These are phyloP conservation scores for Pulicaria dysenterica DNA, from an alignment of 129 eudicot species.

Conservation along the genomic window DNA sequence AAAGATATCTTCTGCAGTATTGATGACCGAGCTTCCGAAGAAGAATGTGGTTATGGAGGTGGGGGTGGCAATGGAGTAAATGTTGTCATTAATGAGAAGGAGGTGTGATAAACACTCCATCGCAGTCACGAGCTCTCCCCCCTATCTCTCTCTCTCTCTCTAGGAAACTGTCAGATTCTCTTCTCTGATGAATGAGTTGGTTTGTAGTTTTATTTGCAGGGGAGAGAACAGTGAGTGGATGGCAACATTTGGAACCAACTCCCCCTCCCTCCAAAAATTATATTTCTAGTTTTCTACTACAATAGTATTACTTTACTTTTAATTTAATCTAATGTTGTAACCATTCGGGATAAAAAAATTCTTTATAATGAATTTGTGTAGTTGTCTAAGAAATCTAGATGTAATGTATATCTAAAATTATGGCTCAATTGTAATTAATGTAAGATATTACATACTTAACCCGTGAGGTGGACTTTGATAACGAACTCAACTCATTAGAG, in stretches of 20 bases:
- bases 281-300: background rate
- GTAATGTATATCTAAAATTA: too few species aligned
- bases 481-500: too few species aligned
- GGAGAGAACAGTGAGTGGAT: constrained; percentile 4
- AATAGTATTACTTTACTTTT: too few species aligned
- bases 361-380: too few species aligned
- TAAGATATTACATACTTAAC: too few species aligned
- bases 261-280: background rate
- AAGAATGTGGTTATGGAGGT: constrained; percentile 38
- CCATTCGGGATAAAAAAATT: too few species aligned
- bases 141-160: constrained; percentile 18
- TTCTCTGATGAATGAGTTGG: constrained; percentile 18
- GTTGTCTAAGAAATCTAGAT: too few species aligned
- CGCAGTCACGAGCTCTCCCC: constrained; percentile 31
- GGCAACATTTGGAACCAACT: constrained; percentile 21
- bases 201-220: constrained; percentile 24
- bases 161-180: constrained; percentile 16
- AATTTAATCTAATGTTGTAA: too few species aligned
- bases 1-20: background rate
- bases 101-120: constrained; percentile 51
- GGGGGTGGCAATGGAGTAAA: constrained; percentile 48
- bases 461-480: too few species aligned
- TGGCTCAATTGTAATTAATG: too few species aligned
- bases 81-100: constrained; percentile 41
- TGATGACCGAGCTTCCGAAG: constrained; percentile 26